Percentiles rank a stretch among this genome's conserved stretches.
phyloP scores from a whole-genome alignment of 2,329 filamentous ascomycete genomes.

The Plenodomus lindquistii region DNA sequence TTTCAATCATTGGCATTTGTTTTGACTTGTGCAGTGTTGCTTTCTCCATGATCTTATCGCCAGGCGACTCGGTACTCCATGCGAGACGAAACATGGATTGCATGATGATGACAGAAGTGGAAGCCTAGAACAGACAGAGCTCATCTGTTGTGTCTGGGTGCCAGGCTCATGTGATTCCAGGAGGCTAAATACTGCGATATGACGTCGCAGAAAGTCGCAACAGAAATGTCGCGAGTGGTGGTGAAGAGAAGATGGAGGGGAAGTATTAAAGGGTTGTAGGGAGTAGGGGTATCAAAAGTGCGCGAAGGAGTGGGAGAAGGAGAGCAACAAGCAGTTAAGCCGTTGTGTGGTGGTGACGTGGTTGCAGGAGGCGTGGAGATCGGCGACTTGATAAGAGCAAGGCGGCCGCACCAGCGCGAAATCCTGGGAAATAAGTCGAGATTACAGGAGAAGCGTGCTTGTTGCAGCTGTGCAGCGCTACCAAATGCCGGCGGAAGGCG shows the following conservation, averaged over 20 bases:
- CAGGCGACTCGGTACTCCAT: constrained; percentile 51
- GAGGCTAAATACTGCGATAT: constrained; percentile 28
- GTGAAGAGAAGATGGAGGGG: constrained; percentile 17
- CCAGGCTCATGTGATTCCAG: constrained; percentile 37
- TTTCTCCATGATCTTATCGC: constrained; percentile 51
- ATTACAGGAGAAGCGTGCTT: constrained; percentile 21
- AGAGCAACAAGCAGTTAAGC: constrained; percentile 35
- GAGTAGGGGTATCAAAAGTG: constrained; percentile 34
- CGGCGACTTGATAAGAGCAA: constrained; percentile 29
- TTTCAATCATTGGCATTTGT: constrained; percentile 51
- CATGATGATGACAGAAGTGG: constrained; percentile 47
- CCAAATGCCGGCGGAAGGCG: constrained; percentile 25
- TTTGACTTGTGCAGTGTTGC: constrained; percentile 48
- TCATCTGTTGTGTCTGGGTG: constrained; percentile 45
- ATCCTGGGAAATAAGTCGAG: constrained; percentile 25
- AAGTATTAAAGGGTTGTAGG: constrained; percentile 37
- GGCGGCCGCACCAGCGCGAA: constrained; percentile 23
- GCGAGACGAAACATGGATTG: constrained; percentile 57
- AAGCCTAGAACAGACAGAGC: constrained; percentile 42
- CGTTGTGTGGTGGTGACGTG: constrained; percentile 40
- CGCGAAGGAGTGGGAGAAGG: constrained; percentile 41
- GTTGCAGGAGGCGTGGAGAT: constrained; percentile 37
- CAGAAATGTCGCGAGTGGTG: constrained; percentile 15
- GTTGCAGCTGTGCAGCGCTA: constrained; percentile 32
- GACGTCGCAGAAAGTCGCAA: constrained; percentile 35